A percentile compares a stretch with the other conserved stretches of the same genome.
These are phyloP conservation scores for Straminergon stramineum DNA, from an alignment of 225 moss, liverwort and hornwort genomes.

Conservation along the genomic window DNA sequence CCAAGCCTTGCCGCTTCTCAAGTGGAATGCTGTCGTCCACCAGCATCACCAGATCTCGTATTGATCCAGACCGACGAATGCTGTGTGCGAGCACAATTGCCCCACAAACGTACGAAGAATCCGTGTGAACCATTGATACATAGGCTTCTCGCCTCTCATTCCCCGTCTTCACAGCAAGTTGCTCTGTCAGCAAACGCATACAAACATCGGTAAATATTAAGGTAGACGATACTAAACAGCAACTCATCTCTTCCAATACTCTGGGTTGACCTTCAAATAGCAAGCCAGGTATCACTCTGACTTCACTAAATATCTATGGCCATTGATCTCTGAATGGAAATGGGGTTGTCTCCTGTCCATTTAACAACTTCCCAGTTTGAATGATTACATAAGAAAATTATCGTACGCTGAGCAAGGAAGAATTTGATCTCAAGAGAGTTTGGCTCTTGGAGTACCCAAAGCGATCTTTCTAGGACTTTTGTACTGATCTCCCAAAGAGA, in stretches of 20 bases:
- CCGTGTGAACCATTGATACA: slow-evolving; percentile 70
- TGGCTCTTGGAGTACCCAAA: not conserved
- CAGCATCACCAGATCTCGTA: slow-evolving; percentile 53
- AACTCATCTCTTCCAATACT: not conserved
- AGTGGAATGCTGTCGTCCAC: slow-evolving; percentile 51
- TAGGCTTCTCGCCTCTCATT: slow-evolving; percentile 51
- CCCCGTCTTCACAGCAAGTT: slow-evolving; percentile 11
- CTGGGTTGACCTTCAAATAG: not conserved
- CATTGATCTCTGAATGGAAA: not conserved
- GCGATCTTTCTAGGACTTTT: not conserved
- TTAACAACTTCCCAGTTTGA: not conserved
- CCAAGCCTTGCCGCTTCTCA: slow-evolving; percentile 29
- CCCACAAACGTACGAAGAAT: slow-evolving; percentile 55
- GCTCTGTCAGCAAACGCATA: slow-evolving; percentile 7
- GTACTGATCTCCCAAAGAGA: not conserved
- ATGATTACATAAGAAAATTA: not conserved
- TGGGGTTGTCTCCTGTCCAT: not conserved
- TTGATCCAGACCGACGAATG: slow-evolving; percentile 55
- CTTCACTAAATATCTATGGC: not conserved
- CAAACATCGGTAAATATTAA: not conserved
- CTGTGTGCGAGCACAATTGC: slow-evolving; percentile 69
- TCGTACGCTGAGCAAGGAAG: not conserved
- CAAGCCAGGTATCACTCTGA: not conserved
- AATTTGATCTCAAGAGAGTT: not conserved
- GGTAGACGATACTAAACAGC: not conserved